Conservation (phyloP, 1,139 yeast genomes). For the Lodderomyces pseudojiufengensis region DNA sequence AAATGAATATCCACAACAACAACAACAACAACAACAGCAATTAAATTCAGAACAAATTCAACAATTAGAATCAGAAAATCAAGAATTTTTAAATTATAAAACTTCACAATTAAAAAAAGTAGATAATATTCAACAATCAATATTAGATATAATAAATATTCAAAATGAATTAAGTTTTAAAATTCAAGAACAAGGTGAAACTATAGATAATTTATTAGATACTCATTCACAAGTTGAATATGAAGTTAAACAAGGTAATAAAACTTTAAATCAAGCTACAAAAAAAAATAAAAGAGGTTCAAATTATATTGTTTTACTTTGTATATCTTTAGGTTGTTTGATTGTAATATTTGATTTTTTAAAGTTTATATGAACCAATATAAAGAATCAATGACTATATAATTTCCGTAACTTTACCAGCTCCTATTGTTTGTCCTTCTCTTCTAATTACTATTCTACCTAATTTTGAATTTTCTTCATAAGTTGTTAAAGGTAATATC, state of each 20-base stretch:
- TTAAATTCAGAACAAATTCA: constrained; percentile 56
- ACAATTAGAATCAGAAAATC: constrained; percentile 68
- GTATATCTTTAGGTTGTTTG: constrained; percentile 60
- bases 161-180: constrained; percentile 78
- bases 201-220: constrained; percentile 62
- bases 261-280: constrained; percentile 68
- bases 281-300: constrained; percentile 69
- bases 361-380: constrained; percentile 21
- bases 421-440: constrained; percentile 86
- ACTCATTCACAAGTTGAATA: constrained; percentile 67
- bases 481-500: constrained; percentile 60
- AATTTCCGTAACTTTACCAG: constrained; percentile 70
- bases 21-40: constrained; percentile 6
- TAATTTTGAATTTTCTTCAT: constrained; percentile 55
- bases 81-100: constrained; percentile 57
- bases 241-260: constrained; percentile 73
- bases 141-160: constrained; percentile 74
- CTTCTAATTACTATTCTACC: constrained; percentile 83
- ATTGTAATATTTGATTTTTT: constrained; percentile 62
- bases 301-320: constrained; percentile 56
- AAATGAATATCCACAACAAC: constrained; percentile 21
- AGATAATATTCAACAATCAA: constrained; percentile 68
- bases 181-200: constrained; percentile 70
- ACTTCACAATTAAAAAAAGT: constrained; percentile 66
- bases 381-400: too few species aligned